These are phyloP conservation scores for Fusarium sp. DNA, from an alignment of 2,329 filamentous ascomycete genomes.

Conservation along the genomic window DNA sequence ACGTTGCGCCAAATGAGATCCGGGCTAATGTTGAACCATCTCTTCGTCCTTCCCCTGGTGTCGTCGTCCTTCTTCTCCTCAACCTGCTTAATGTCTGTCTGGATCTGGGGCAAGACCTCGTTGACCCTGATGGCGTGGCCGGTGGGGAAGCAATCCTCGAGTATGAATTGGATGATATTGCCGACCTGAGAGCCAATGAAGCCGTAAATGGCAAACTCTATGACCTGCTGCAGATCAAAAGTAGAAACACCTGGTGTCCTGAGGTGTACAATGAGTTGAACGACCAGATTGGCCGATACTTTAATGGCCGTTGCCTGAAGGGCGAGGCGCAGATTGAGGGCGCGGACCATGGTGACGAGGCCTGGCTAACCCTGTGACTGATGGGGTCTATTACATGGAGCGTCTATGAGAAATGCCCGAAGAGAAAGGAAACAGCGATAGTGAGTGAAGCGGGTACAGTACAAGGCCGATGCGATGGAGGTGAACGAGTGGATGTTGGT, in stretches of 20 bases:
- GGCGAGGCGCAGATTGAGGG: conserved; percentile 50
- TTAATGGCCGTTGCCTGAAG: conserved; percentile 51
- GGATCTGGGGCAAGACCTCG: conserved; percentile 41
- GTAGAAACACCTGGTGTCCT: conserved; percentile 36
- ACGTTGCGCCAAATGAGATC: conserved; percentile 56
- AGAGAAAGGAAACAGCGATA: background rate
- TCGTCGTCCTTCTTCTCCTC: conserved; percentile 48
- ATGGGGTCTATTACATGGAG: conserved; percentile 4
- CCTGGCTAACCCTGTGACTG: conserved; percentile 1
- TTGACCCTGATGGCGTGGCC: conserved; percentile 40
- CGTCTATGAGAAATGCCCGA: conserved; percentile 23
- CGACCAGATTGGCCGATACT: conserved; percentile 53
- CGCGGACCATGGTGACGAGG: conserved; percentile 45
- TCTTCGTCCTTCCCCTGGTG: conserved; percentile 12
- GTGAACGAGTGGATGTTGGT: conserved; percentile 2
- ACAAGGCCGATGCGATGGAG: conserved; percentile 11
- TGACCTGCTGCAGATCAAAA: conserved; percentile 54
- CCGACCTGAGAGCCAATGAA: conserved; percentile 55
- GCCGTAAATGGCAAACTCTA: conserved; percentile 56
- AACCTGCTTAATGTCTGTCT: conserved; percentile 32
- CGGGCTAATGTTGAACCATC: conserved; percentile 41
- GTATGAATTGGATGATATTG: conserved; percentile 55
- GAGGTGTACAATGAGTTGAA: conserved; percentile 46
- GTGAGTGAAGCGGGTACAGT: conserved; percentile 1
- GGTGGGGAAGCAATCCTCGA: conserved; percentile 56